phyloP scores from a whole-genome alignment of 106 monocot species.

The Dioscorea zingiberensis region DNA sequence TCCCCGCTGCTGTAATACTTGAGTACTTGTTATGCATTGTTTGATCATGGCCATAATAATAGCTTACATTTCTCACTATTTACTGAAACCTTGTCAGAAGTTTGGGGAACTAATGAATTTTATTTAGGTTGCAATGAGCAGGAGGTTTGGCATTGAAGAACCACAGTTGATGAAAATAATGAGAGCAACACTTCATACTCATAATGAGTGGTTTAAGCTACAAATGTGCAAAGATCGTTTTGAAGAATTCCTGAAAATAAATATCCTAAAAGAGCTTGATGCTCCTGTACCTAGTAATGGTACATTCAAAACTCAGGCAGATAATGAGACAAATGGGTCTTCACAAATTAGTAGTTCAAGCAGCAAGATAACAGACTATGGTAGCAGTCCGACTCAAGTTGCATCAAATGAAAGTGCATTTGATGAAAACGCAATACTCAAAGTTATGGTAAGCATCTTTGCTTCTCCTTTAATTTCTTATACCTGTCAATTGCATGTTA shows the following conservation, averaged over 20 bases:
- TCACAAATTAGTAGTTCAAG: constrained; percentile 52
- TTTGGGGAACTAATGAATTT: neutral
- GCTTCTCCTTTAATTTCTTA: neutral
- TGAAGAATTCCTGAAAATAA: constrained; percentile 77
- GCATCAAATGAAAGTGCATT: constrained; percentile 41
- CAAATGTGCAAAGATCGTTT: constrained; percentile 98
- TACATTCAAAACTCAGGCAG: constrained; percentile 23
- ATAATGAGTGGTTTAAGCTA: constrained; percentile 92
- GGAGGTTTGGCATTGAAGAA: constrained; percentile 84
- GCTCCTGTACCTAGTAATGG: constrained; percentile 6
- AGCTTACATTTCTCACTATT: neutral
- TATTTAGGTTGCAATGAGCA: constrained; percentile 74
- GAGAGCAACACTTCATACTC: constrained; percentile 73
- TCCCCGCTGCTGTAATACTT: too few relatives aligned
- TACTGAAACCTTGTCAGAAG: neutral
- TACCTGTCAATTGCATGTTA: neutral
- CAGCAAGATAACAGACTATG: constrained; percentile 50
- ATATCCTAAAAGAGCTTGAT: constrained; percentile 63
- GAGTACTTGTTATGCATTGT: neutral
- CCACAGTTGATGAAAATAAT: constrained; percentile 94
- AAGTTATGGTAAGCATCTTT: constrained; percentile 82
- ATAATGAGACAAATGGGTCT: constrained; percentile 38
- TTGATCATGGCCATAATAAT: neutral
- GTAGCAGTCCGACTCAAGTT: constrained; percentile 50
- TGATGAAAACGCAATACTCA: constrained; percentile 86